Percentiles rank a stretch among this genome's conserved stretches.
These are phyloP conservation scores for Solanum chacoense DNA, from an alignment of 305 asterid genomes.

Conservation along the genomic window DNA sequence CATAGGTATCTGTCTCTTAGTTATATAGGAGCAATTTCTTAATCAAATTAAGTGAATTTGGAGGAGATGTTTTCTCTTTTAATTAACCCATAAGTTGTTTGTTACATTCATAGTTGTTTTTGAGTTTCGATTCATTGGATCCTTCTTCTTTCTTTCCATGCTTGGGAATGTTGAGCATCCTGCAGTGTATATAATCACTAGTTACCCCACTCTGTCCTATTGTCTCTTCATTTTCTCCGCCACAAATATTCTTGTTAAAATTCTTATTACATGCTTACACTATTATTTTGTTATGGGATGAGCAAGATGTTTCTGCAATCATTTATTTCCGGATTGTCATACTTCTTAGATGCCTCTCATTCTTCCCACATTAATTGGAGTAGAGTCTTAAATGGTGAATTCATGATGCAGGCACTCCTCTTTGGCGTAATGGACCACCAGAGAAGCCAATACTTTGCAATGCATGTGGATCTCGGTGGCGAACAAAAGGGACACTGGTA, in stretches of 20 bases:
- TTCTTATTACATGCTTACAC: background rate
- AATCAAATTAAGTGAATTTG: background rate
- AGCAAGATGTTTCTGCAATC: background rate
- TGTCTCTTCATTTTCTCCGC: background rate
- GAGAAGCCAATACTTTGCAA: slow-evolving; percentile 98
- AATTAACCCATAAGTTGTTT: background rate
- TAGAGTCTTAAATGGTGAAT: background rate
- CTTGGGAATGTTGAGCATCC: background rate
- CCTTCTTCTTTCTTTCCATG: background rate
- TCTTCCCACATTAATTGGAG: background rate
- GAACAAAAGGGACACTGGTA: slow-evolving; percentile 86
- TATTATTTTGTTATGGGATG: background rate
- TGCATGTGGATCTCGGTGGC: slow-evolving; percentile 99
- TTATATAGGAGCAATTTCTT: background rate
- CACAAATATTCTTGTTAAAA: background rate
- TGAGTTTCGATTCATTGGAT: background rate
- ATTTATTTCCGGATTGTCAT: background rate
- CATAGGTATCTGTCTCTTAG: background rate
- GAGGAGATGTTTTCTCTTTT: background rate
- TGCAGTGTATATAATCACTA: background rate
- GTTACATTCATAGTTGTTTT: background rate
- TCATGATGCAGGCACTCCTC: slow-evolving; percentile 70
- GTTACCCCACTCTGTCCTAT: background rate
- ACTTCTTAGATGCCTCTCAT: background rate
- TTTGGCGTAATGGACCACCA: slow-evolving; percentile 99